Percentiles rank a stretch among this genome's conserved stretches.
Conservation (phyloP, 2,329 filamentous ascomycete genomes). For the Seiridium cupressi region DNA sequence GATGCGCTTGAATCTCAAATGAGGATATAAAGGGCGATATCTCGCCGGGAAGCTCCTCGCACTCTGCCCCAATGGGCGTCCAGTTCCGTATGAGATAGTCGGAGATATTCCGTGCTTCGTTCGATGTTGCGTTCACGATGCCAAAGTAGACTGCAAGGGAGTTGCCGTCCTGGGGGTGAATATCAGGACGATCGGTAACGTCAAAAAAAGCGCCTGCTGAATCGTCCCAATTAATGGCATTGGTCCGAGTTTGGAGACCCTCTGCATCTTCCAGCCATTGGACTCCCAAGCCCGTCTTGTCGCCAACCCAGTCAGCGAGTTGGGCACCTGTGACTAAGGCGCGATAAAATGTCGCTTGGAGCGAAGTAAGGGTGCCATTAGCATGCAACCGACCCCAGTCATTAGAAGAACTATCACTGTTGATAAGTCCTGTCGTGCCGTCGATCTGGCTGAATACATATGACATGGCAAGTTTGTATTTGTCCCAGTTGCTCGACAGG, state of each 20-base stretch:
- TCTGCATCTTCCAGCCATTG: conserved; percentile 39
- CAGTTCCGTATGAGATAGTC: conserved; percentile 47
- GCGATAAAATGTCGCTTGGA: conserved; percentile 41
- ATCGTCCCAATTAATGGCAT: conserved; percentile 46
- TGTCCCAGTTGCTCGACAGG: conserved; percentile 43
- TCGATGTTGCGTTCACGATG: conserved; percentile 33
- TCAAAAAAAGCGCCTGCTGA: conserved; percentile 46
- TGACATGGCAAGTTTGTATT: conserved; percentile 44
- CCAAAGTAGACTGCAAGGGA: conserved; percentile 51
- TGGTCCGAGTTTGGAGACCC: conserved; percentile 41
- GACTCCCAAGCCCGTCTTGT: conserved; percentile 34
- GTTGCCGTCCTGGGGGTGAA: conserved; percentile 62
- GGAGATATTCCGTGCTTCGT: conserved; percentile 37
- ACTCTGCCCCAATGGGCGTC: conserved; percentile 52
- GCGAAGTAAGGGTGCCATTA: conserved; percentile 19
- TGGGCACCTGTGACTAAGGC: conserved; percentile 50
- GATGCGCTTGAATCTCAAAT: conserved; percentile 58
- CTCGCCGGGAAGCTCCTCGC: conserved; percentile 56
- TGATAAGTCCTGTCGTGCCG: conserved; percentile 17
- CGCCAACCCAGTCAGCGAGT: conserved; percentile 46
- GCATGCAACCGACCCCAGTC: conserved; percentile 27
- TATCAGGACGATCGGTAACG: conserved; percentile 34
- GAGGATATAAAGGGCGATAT: conserved; percentile 57
- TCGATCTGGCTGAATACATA: conserved; percentile 20
- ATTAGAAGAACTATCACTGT: conserved; percentile 16